Base-by-base conservation (phyloP, 176 grass and related monocot genomes). In the Cocos nucifera region DNA sequence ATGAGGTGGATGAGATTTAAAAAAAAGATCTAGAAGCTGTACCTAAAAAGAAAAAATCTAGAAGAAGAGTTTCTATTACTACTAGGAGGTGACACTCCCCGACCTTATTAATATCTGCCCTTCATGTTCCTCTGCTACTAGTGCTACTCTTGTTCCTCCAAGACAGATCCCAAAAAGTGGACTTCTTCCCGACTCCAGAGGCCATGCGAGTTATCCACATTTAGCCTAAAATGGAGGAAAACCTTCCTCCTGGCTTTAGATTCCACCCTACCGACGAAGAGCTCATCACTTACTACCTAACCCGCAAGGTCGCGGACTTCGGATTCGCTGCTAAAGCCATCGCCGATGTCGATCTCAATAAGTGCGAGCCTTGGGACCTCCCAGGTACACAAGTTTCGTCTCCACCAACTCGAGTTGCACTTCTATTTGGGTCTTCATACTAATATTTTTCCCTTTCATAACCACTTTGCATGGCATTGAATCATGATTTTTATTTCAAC, bases 221-320 rank as follows among this genome's bases (percentile, higher is more conserved):
- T 52, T 27, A 24, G 18, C 16, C 27, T 16, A 64, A 68, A 16
- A 82, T 82, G 79, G 79, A 82, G 20, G 73, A 82, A 54, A 63
- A 21, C 21, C 73, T 82, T 21, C 79, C 79, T 23, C 79, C 79
- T 3, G 79, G 79, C 17, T 82, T 82, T 57, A 69, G 79, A 49
- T 82, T 82, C 54, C 79, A 82, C 67, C 79, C 79, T 17, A 77
- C 79, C 0, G 79, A 82, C 17, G 79, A 82, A 32, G 79, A 82
- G 62, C 79, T 82, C 61, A 73, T 82, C 54, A 66, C 62, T 55
- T 77, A 77, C 52, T 82, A 82, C 21, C 68, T 82, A 7, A 67
- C 67, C 17, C 60, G 68, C 17, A 82, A 82, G 59, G 73, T 77
- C 20, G 60, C 73, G 17, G 79, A 82, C 67, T 63, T 67, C 19